Conservation (phyloP, 345 rosid species). For the Bretschneidera sinensis region DNA sequence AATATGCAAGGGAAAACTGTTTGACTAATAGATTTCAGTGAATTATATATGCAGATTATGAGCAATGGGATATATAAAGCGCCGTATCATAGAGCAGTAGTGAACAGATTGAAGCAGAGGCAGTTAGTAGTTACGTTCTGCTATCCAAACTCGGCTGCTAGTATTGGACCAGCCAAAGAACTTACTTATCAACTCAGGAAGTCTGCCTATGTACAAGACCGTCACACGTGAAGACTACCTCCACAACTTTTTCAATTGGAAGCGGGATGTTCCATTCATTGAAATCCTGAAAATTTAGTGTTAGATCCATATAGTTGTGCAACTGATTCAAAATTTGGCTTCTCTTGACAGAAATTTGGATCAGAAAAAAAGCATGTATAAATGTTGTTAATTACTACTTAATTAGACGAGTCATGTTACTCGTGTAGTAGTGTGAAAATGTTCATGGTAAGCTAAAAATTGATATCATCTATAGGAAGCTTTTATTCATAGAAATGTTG, state of each 20-base stretch:
- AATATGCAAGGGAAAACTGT: too few relatives aligned
- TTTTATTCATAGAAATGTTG: too few relatives aligned
- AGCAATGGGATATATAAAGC: slow-evolving; percentile 39
- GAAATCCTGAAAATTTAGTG: slow-evolving; percentile 3
- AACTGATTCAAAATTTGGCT: too few relatives aligned
- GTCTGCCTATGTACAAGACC: slow-evolving; percentile 24
- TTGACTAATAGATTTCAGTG: not conserved
- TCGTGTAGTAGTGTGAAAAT: too few relatives aligned
- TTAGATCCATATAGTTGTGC: too few relatives aligned
- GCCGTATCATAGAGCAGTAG: slow-evolving; percentile 43
- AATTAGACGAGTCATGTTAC: too few relatives aligned
- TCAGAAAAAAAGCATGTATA: too few relatives aligned
- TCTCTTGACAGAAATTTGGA: too few relatives aligned
- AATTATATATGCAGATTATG: slow-evolving; percentile 20
- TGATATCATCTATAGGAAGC: too few relatives aligned
- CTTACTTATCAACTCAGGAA: slow-evolving; percentile 20
- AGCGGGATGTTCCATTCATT: slow-evolving; percentile 19
- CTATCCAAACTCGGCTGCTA: slow-evolving; percentile 24
- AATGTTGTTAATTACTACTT: too few relatives aligned
- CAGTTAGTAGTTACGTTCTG: slow-evolving; percentile 31
- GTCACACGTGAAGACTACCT: slow-evolving; percentile 20
- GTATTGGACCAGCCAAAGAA: slow-evolving; percentile 31
- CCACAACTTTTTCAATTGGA: slow-evolving; percentile 16
- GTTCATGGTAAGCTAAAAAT: too few relatives aligned
- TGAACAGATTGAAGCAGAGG: slow-evolving; percentile 32